Evolutionary conservation across 768 basidiomycete genomes (phyloP), one percentile per base, ranked within the genome.

Genomic region (Russula lepida): DNA sequence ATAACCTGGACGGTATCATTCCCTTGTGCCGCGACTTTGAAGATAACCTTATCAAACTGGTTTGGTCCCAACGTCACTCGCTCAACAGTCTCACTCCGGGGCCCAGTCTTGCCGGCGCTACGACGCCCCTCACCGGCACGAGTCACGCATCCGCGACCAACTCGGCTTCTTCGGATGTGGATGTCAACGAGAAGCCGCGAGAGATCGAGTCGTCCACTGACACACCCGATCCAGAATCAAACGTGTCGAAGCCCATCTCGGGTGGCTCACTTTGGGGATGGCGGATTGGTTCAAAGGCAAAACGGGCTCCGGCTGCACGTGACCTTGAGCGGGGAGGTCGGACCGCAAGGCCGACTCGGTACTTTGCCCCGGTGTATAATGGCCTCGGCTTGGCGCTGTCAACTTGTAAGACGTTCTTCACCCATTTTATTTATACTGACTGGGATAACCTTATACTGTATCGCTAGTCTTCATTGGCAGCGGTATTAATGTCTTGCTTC

Each of bases 1-100:
- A 94, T 73, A 80, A 85, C 67, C 77, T 94, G 39, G 90, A 93
- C 69, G 77, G 75, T 64, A 87, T 95, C 66, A 85, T 94, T 54
- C 85, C 86, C 0, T 69, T 85, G n/a, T 84, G 80, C 69, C 71
- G 74, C 15, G 88, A 89, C 68, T 89, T 91, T 67, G 85, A 90
- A 64, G 79, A 83, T 27, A 85, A 84, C 65, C 78, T 93, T 69
- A 89, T 92, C 76, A 83, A 84, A 68, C 84, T 87, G 67, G 86
- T 94, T 56, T 92, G 91, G 90, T 65, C 68, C 54, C 72, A 69
- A 37, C 73, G 74, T 64, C 80, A 55, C 15, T 55, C 57, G 21
- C 11, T 21, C 43, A 21, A n/a, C 3, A 44, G 43, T 44, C 43
- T 44, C 43, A n/a, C 2, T 11, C 43, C 43, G 9, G 43, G 43